These are phyloP conservation scores for Aspergillus saccharolyticus DNA, from an alignment of 495 filamentous ascomycete genomes.

Conservation along the genomic window DNA sequence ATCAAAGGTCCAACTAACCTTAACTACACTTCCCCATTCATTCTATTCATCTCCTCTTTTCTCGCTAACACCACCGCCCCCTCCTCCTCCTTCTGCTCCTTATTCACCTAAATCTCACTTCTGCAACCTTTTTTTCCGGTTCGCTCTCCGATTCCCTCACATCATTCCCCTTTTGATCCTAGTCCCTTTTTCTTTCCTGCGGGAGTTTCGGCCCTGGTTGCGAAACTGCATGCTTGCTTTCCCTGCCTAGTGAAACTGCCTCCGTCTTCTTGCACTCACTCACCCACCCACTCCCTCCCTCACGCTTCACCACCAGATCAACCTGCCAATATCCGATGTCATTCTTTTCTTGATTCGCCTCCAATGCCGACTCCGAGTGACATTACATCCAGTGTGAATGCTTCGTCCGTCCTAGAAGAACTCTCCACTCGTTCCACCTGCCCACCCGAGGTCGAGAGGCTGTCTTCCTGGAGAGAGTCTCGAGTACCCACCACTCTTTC, in stretches of 20 bases:
- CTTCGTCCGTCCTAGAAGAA: conserved; percentile 45
- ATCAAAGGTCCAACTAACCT: neutral
- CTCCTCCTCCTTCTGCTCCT: conserved; percentile 11
- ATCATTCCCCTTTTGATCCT: conserved; percentile 15
- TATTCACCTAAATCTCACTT: conserved; percentile 5
- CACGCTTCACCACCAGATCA: no score
- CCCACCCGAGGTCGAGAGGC: conserved; percentile 50
- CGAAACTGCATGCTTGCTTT: conserved; percentile 10
- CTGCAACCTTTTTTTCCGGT: conserved; percentile 10
- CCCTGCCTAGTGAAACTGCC: conserved; percentile 4
- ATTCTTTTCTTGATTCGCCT: conserved; percentile 35
- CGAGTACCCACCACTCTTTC: conserved; percentile 20
- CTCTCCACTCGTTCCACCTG: conserved; percentile 50
- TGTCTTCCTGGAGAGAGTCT: conserved; percentile 38
- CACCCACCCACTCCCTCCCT: no score
- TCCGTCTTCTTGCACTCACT: conserved; percentile 8
- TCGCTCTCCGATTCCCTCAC: neutral
- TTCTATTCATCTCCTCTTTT: neutral
- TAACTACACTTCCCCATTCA: neutral
- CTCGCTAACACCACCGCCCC: neutral
- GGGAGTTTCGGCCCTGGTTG: conserved; percentile 3
- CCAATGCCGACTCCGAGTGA: conserved; percentile 58
- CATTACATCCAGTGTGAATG: conserved; percentile 37
- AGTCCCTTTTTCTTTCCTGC: conserved; percentile 6
- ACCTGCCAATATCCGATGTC: conserved; percentile 48